These are phyloP conservation scores for Tuber borchii DNA, from an alignment of 495 filamentous ascomycete genomes.

Conservation along the genomic window DNA sequence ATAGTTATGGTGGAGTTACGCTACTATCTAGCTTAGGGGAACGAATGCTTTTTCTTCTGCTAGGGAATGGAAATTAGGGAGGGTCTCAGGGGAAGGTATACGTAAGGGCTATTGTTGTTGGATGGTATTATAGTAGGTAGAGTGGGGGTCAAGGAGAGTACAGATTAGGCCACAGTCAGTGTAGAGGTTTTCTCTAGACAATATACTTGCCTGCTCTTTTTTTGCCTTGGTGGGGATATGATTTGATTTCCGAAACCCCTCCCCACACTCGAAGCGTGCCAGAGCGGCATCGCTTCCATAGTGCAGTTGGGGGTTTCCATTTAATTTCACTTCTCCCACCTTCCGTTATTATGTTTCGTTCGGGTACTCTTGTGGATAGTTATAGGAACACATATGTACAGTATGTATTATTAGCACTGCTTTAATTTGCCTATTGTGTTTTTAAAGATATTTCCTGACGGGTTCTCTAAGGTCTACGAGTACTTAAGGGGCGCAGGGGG, in stretches of 20 bases:
- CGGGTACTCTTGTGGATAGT: not conserved
- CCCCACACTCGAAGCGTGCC: not conserved
- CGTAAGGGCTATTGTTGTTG: not conserved
- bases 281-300: not conserved
- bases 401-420: not conserved
- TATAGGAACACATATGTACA: not conserved
- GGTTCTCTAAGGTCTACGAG: not conserved
- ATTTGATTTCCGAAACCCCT: not conserved
- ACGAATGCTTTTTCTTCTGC: no score
- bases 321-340: not conserved
- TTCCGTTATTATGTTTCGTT: not conserved
- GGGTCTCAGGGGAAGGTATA: not conserved
- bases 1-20: not conserved
- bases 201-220: not conserved
- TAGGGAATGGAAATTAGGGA: not conserved
- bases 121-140: not conserved
- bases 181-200: not conserved
- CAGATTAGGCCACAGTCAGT: not conserved
- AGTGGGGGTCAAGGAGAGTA: not conserved
- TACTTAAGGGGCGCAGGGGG: not conserved
- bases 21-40: not conserved
- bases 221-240: not conserved
- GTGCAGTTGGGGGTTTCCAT: not conserved
- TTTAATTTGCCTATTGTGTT: not conserved
- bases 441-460: not conserved